Evolutionary conservation across 805 yeast genomes (phyloP).

Genomic region (Metschnikowia reukaufii): DNA sequence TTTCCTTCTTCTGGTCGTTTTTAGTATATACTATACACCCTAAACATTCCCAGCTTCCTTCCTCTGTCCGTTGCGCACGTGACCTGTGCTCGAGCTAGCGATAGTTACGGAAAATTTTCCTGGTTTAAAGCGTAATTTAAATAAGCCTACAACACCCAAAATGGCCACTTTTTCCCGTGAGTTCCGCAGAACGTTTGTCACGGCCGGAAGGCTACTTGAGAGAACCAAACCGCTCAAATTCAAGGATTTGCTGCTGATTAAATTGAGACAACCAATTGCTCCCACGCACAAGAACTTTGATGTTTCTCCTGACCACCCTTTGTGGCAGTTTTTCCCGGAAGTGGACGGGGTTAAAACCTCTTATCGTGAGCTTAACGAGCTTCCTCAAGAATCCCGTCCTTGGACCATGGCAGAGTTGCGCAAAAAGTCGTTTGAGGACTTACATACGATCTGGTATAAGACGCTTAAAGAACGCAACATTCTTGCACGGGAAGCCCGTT

Average conservation of each 20-base stretch:
- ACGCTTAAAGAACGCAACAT: constrained; percentile 81
- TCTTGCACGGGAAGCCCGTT: constrained; percentile 70
- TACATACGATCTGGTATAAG: constrained; percentile 89
- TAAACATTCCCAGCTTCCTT: too few species aligned
- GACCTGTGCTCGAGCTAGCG: constrained; percentile 6
- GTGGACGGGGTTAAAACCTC: constrained; percentile 52
- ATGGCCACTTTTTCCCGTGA: constrained; percentile 9
- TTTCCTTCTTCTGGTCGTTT: too few species aligned
- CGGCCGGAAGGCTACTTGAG: constrained; percentile 11
- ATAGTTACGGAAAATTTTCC: constrained; percentile 2
- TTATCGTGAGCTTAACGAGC: constrained; percentile 57
- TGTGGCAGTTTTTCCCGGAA: constrained; percentile 83
- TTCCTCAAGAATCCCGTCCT: constrained; percentile 58
- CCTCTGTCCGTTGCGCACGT: constrained; percentile 8
- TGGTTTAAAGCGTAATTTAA: background rate
- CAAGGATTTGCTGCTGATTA: constrained; percentile 37
- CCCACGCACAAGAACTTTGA: constrained; percentile 75
- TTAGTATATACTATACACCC: too few species aligned
- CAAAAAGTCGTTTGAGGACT: constrained; percentile 85
- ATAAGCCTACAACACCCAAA: background rate
- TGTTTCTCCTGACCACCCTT: constrained; percentile 83
- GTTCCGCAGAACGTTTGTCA: constrained; percentile 17
- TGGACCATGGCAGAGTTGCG: constrained; percentile 91
- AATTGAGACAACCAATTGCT: constrained; percentile 76
- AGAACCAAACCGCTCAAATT: constrained; percentile 23